Base-by-base conservation (phyloP, 2,329 filamentous ascomycete genomes). In the Paramyrothecium roridum region DNA sequence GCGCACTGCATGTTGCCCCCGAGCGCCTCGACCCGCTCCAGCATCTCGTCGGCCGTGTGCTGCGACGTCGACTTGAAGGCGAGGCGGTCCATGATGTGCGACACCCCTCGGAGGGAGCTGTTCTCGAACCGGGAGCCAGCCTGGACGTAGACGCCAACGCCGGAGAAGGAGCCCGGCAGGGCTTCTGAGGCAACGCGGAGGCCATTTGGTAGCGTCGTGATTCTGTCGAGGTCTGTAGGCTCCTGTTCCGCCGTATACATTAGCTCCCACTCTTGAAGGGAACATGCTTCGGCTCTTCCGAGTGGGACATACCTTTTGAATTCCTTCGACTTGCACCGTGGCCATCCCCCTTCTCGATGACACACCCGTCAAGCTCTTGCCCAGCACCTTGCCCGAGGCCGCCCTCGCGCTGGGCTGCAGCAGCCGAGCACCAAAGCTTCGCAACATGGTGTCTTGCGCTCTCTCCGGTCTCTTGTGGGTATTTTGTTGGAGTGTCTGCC, bases 1-100 rank as follows among this genome's bases (percentile, higher is more conserved):
- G 93, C 93, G 75, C 95, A 99, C 75, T 98, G 93, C 57, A 99
- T 93, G 71, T 97, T 97, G 33, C 95, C 95, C 37, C 95, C 95
- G 3, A 99, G 79, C 0, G 87, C 88, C 74, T 98, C 95, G 34
- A 97, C 82, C 34, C 87, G 81, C 72, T 96, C 91, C 20, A 96
- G 79, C 86, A 98, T 95, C 63, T 92, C 80, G 73, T 97, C 93
- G 54, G 87, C 85, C 0, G 84, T 84, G 57, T 87, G 86, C 37
- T 79, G 77, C 34, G 82, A 82, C 0, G 95, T 98, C 6, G 86
- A 88, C 70, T 98, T 98, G 82, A 98, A 99, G 33, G 95, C 95
- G 43, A 99, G 76, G 6, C 95, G 84, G 73, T 99, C 95, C 81
- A 97, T 90, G 63, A 99, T 96, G 73, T 99, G 95, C 70, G 92